A percentile compares a stretch with the other conserved stretches of the same genome.
These are phyloP conservation scores for Linnemannia exigua DNA, from an alignment of 192 early-diverging fungal genomes.

Conservation along the genomic window DNA sequence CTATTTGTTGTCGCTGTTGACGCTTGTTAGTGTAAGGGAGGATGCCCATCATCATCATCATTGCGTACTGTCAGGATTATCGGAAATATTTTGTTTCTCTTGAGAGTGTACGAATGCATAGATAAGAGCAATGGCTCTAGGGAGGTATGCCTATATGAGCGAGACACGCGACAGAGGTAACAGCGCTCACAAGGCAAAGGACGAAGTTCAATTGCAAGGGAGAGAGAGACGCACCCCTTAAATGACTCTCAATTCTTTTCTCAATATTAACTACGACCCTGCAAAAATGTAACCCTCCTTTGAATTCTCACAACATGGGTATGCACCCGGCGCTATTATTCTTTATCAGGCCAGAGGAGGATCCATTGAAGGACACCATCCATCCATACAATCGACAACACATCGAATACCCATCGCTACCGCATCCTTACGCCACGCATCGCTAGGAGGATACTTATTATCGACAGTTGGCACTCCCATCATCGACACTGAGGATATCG, in stretches of 20 bases:
- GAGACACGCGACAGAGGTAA: not conserved
- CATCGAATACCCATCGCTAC: constrained; percentile 12
- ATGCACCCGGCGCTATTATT: constrained; percentile 4
- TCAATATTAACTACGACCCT: not conserved
- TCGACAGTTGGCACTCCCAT: not conserved
- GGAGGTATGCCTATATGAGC: no score
- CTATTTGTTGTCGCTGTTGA: not conserved
- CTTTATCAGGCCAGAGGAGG: not conserved
- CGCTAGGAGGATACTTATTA: not conserved
- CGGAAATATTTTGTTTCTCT: no score
- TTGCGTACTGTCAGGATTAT: not conserved
- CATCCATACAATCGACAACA: constrained; percentile 11
- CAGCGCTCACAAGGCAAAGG: no score
- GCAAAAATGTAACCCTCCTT: constrained; percentile 12
- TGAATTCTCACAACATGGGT: constrained; percentile 12
- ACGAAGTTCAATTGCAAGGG: not conserved
- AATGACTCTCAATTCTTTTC: not conserved
- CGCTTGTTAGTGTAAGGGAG: not conserved
- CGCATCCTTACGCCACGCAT: not conserved
- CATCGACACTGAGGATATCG: not conserved
- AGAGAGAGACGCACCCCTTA: not conserved
- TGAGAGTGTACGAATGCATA: no score
- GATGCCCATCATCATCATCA: not conserved
- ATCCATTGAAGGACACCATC: not conserved
- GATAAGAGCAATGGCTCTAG: no score